Base-by-base conservation (phyloP, 2,329 filamentous ascomycete genomes). In the Gaeumannomyces tritici region DNA sequence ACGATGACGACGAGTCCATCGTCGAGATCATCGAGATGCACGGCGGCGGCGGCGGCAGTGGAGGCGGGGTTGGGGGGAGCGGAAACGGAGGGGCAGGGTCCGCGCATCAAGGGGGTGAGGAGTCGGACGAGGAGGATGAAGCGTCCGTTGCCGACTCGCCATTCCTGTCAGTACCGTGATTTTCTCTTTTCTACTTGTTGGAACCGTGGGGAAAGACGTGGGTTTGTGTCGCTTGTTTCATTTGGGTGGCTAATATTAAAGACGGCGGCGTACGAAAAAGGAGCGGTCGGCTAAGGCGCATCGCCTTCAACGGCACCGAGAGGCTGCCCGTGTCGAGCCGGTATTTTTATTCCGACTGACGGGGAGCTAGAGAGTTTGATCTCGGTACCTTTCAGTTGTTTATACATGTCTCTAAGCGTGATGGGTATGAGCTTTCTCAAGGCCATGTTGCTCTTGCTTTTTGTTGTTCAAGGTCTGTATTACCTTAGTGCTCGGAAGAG, bases 261-360 rank as follows among this genome's bases (percentile, higher is more conserved):
- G 33, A 51, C 28, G 24, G 18, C 54, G n/a, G 42, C 31, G 33
- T 26, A 27, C 26, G n/a, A 42, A 54, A 27, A 68, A 73, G 69
- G 63, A 68, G 69, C 65, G 67, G 66, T 51, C 65, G 67, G 4
- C 63, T 73, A 57, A 70, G 67, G 57, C 69, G 70, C 18, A 66
- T 72, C 60, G 67, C 69, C 13, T 74, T 74, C 63, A 70, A 72
- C 29, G 70, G 70, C 4, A 65, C 69, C 1, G 64, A 68, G 8
- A 55, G 61, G n/a, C 63, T 74, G 51, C 71, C 70, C 5, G 68
- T 68, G 55, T 70, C 69, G 12, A 70, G 67, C 59, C 62, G 67
- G 51, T 67, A 28, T 28, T 28, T 51, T 18, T 51, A 51, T 29
- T 33, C 15, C 7, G 18, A 21, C 18, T 51, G 42, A 51, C n/a